Evolutionary conservation across 176 grass and related monocot genomes (phyloP), one percentile per base, ranked within the genome.

Genomic region (Carex kokanica): DNA sequence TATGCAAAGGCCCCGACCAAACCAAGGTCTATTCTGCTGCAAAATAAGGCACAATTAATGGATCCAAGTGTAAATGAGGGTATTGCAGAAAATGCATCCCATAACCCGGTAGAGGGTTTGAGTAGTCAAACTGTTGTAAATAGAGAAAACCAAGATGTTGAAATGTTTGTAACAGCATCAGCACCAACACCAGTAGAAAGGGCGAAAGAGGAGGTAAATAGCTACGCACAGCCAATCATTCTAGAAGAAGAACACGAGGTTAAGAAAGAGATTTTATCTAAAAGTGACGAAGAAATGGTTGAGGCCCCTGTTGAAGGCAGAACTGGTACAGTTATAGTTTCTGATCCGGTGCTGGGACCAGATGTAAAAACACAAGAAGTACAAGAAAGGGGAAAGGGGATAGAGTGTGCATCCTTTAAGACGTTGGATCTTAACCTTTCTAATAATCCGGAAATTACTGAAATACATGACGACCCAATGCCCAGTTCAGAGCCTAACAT

Each of bases 401-500:
- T 65, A 25, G 86, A 89, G 59, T 74, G 89, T 65, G 83, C 68
- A 53, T 93, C 95, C 60, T 98, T 99, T 95, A 91, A 98, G 85
- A 93, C 88, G 34, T 86, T 86, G 83, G 97, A 96, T 83, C 93
- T 95, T 34, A 99, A 99, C 81, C 78, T 99, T 52, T 83, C 93
- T 86, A 86, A 89, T 69, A 87, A 81, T 86, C 89, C 88, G 64
- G 97, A 95, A 78, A 81, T 91, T 84, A 79, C 85, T 78, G 93
- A 99, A 79, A 88, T 90, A 67, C 91, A 84, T 16, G 87, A 86
- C 87, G 88, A 92, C 84, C 72, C 89, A 86, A 84, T 79, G 32
- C 38, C 85, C 85, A 13, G 66, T 73, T 49, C 87, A 49, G 93
- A 88, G 43, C 41, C 49, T 81, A 78, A 83, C 63, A 86, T 86